Evolutionary conservation across 345 rosid species (phyloP).

Genomic region (Sisymbrium irio): DNA sequence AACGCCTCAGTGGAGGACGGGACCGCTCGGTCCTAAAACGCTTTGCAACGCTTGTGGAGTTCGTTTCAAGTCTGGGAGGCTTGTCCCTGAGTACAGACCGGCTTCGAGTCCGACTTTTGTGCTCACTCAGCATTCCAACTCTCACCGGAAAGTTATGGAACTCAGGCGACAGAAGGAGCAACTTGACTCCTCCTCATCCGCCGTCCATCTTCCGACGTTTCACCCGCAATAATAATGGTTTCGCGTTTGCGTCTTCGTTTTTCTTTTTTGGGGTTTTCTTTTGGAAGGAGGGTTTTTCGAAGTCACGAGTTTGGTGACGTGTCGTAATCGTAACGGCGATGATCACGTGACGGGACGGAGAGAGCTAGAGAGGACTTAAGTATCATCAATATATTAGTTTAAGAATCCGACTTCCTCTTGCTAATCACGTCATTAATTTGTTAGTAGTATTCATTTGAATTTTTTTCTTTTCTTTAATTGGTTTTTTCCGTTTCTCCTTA

Average conservation of each 20-base stretch:
- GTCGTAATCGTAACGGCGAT: conserved; percentile 23
- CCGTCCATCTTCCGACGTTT: conserved; percentile 8
- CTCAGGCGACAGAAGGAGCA: conserved; percentile 71
- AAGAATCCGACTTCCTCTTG: conserved; percentile 6
- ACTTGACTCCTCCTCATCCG: conserved; percentile 32
- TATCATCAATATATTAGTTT: conserved; percentile 12
- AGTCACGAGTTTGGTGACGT: conserved; percentile 30
- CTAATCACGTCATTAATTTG: conserved; percentile 34
- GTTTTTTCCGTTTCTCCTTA: not conserved
- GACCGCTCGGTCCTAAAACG: conserved; percentile 76
- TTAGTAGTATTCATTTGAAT: conserved; percentile 24
- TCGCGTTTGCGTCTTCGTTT: conserved; percentile 15
- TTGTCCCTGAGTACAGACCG: conserved; percentile 81
- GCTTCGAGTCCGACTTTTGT: conserved; percentile 78
- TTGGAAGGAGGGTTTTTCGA: conserved; percentile 14
- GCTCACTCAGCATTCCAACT: conserved; percentile 73
- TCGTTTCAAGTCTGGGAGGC: conserved; percentile 70
- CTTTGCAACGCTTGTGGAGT: conserved; percentile 84
- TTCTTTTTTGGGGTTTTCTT: conserved; percentile 7
- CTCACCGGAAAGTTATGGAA: conserved; percentile 82
- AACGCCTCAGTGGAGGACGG: conserved; percentile 88
- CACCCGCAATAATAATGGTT: conserved; percentile 4
- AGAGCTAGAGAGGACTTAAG: not conserved
- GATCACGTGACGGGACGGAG: conserved; percentile 31
- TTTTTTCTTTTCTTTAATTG: not conserved